Conservation (phyloP, 495 filamentous ascomycete genomes). For the Cercophora scortea region DNA sequence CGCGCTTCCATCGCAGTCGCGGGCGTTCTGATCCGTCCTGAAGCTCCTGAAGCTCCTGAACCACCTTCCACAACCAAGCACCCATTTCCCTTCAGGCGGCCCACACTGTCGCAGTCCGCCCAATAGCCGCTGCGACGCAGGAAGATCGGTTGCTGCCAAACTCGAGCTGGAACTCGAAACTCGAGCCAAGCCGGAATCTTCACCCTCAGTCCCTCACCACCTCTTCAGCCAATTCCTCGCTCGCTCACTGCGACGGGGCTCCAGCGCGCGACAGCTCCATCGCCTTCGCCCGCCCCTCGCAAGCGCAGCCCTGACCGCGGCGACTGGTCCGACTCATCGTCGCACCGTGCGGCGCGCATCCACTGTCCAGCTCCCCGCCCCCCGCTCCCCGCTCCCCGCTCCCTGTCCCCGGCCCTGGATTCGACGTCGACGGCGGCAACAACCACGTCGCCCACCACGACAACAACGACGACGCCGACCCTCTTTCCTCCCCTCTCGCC, state of each 20-base stretch:
- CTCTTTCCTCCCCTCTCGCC: not conserved
- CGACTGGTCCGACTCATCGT: too few species aligned
- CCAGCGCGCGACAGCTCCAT: constrained; percentile 2
- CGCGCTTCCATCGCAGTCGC: too few species aligned
- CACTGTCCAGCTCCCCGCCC: too few species aligned
- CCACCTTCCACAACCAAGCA: not conserved
- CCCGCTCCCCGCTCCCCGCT: too few species aligned
- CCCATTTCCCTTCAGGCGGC: not conserved
- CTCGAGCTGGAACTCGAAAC: not conserved
- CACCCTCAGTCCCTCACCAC: not conserved
- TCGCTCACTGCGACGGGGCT: constrained; percentile 1
- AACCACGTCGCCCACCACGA: too few species aligned
- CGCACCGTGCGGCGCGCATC: too few species aligned
- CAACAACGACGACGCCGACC: not conserved
- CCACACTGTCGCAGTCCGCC: not conserved
- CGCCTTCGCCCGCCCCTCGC: not conserved
- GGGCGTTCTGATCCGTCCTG: too few species aligned
- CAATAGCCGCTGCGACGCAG: constrained; percentile 1
- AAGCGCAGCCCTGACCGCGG: too few species aligned
- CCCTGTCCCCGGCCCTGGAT: too few species aligned
- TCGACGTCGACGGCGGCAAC: too few species aligned
- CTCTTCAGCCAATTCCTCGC: not conserved
- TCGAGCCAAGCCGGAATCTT: too few species aligned
- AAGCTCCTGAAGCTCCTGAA: too few species aligned
- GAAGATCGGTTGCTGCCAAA: constrained; percentile 1